Conservation (phyloP, 2,329 filamentous ascomycete species). For the Calonectria montana region DNA sequence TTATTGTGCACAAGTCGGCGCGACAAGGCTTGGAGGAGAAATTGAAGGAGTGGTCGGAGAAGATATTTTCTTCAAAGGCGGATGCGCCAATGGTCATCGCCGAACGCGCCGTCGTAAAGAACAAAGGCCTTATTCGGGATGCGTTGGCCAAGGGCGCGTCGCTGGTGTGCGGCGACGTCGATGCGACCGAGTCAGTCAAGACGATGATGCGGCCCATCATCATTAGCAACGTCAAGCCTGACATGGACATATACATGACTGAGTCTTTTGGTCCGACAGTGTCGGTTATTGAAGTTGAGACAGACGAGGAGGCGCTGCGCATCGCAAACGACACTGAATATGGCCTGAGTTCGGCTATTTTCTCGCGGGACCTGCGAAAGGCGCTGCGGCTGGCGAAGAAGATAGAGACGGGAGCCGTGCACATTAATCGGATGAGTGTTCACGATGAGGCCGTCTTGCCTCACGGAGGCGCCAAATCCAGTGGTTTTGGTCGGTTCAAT, state of each 20-base stretch:
- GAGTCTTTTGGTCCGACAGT: conserved; percentile 84
- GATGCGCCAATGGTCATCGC: conserved; percentile 20
- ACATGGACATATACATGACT: conserved; percentile 79
- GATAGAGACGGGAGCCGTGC: conserved; percentile 72
- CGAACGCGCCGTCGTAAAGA: conserved; percentile 10
- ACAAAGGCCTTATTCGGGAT: conserved; percentile 65
- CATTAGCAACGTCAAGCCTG: conserved; percentile 66
- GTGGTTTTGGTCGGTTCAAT: conserved; percentile 25
- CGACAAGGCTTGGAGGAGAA: conserved; percentile 22
- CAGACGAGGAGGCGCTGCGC: conserved; percentile 75
- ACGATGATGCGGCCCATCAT: conserved; percentile 71
- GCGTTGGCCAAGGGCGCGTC: conserved; percentile 73
- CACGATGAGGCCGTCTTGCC: conserved; percentile 25
- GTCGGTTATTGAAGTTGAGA: conserved; percentile 71
- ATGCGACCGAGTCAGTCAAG: conserved; percentile 42
- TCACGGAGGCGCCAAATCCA: conserved; percentile 26
- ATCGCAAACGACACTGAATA: conserved; percentile 86
- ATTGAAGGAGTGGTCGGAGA: conserved; percentile 12
- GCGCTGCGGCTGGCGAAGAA: conserved; percentile 67
- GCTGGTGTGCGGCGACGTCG: conserved; percentile 52
- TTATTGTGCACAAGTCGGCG: conserved; percentile 59
- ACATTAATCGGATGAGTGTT: conserved; percentile 26
- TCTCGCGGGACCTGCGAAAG: conserved; percentile 72
- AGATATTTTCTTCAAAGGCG: conserved; percentile 6
- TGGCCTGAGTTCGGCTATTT: conserved; percentile 77